Base-by-base conservation (phyloP, 1,284 basidiomycete species). In the Lentinus polychrous region DNA sequence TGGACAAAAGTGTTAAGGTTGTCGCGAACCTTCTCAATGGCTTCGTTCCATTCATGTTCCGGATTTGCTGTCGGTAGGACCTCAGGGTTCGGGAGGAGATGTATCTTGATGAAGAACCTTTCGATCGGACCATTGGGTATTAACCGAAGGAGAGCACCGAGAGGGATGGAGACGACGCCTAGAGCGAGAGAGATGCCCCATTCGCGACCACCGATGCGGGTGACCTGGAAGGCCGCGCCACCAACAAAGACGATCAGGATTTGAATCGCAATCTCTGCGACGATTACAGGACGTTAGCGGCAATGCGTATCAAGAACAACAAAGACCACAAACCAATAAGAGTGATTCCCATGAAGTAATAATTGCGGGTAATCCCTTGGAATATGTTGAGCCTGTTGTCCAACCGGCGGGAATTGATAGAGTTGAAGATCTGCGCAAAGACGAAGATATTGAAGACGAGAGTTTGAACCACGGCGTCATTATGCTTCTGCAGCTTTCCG, bases 401-500 rank as follows among this genome's bases (percentile, higher is more conserved):
- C 45, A 99, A 74, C 38, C 91, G 77, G 49, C 95, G 77, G 56
- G 86, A 92, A 63, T 98, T 98, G 67, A 98, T 68, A 53, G 92
- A 94, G 72, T 97, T 97, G 71, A 83, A 91, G 57, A 97, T 92
- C 65, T 96, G 93, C 44, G 91, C 91, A 67, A 97, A 98, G 40
- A 99, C 95, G 61, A 97, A 99, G 14, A 85, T 76, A 64, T 98
- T 99, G 82, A 99, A 99, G 36, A 97, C 89, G 11, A 98, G 73
- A 0, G 94, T 93, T 58, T 85, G 82, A 10, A 95, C 75, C 48
- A 86, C 70, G 8, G 70, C 63, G n/a, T 76, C 59, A 41, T 76
- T 69, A 17, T 73, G 62, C 35, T 66, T 65, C 49, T 67, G 60
- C 18, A 60, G 57, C 3, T 51, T 42, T 5, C 58, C 24, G 41